Percentiles rank a stretch among this genome's conserved stretches.
Evolutionary conservation across 257 asterid species (phyloP).

Genomic region (Scutellaria baicalensis): DNA sequence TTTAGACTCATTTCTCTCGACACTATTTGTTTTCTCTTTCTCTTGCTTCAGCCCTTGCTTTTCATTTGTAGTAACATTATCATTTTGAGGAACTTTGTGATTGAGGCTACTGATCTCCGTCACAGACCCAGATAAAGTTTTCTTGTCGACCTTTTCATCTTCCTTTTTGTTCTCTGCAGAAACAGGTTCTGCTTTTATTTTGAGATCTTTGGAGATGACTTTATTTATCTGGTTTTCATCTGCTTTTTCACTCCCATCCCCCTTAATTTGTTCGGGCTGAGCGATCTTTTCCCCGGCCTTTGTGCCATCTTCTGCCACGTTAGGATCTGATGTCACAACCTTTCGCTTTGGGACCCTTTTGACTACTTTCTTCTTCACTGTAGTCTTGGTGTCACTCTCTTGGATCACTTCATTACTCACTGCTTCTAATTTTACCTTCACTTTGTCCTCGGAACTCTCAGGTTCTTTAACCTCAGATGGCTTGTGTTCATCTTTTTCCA

Average conservation of each 20-base stretch:
- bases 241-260: slow-evolving; percentile 21
- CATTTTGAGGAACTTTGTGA: slow-evolving; percentile 30
- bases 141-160: slow-evolving; percentile 29
- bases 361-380: slow-evolving; percentile 63
- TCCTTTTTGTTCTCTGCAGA: slow-evolving; percentile 26
- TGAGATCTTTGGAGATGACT: slow-evolving; percentile 20
- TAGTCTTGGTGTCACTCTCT: slow-evolving; percentile 44
- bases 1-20: slow-evolving; percentile 36
- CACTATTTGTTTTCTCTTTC: slow-evolving; percentile 34
- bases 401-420: slow-evolving; percentile 23
- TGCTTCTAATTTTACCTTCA: slow-evolving; percentile 30
- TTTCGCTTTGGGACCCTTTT: slow-evolving; percentile 70
- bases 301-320: slow-evolving; percentile 28
- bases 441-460: slow-evolving; percentile 32
- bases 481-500: slow-evolving; percentile 27
- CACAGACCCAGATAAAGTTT: slow-evolving; percentile 30
- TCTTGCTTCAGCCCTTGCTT: slow-evolving; percentile 36
- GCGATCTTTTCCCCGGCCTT: slow-evolving; percentile 19
- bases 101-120: slow-evolving; percentile 24
- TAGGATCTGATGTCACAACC: slow-evolving; percentile 30
- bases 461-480: slow-evolving; percentile 32
- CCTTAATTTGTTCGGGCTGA: slow-evolving; percentile 31
- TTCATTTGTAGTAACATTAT: slow-evolving; percentile 30
- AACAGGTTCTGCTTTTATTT: slow-evolving; percentile 2
- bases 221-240: slow-evolving; percentile 19